Evolutionary conservation across 202 grass and related monocot genomes (phyloP).

Genomic region (Cymbopogon flexuosus): DNA sequence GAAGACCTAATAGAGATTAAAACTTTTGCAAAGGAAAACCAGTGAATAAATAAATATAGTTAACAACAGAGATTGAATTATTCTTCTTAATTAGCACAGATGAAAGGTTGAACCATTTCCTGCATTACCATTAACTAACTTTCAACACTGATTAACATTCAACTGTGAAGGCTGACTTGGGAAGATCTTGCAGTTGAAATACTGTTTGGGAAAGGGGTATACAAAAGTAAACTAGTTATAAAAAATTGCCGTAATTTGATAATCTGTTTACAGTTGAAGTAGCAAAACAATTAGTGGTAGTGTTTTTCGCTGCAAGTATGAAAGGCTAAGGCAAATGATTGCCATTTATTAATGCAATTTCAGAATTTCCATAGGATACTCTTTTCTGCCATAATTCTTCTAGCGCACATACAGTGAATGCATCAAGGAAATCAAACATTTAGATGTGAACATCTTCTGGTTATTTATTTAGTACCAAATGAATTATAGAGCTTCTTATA

Average conservation of each 20-base stretch:
- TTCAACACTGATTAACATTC: background rate
- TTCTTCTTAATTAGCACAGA: background rate
- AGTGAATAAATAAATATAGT: background rate
- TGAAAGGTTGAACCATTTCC: background rate
- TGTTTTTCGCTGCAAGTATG: background rate
- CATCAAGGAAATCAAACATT: background rate
- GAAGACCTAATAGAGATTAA: conserved; percentile 20
- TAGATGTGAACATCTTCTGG: background rate
- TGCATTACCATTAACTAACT: background rate
- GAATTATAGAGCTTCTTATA: background rate
- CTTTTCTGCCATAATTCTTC: background rate
- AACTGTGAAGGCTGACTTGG: background rate
- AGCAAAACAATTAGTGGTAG: background rate
- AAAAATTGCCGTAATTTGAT: background rate
- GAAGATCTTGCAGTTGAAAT: background rate
- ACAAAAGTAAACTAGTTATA: background rate
- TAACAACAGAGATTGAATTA: background rate
- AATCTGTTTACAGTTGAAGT: background rate
- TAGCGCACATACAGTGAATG: background rate
- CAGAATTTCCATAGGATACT: background rate
- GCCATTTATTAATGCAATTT: background rate
- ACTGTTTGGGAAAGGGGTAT: background rate
- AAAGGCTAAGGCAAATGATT: background rate
- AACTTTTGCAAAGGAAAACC: background rate
- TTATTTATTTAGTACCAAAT: background rate